Base-by-base conservation (phyloP, 345 rosid genomes). In the Sisymbrium irio region DNA sequence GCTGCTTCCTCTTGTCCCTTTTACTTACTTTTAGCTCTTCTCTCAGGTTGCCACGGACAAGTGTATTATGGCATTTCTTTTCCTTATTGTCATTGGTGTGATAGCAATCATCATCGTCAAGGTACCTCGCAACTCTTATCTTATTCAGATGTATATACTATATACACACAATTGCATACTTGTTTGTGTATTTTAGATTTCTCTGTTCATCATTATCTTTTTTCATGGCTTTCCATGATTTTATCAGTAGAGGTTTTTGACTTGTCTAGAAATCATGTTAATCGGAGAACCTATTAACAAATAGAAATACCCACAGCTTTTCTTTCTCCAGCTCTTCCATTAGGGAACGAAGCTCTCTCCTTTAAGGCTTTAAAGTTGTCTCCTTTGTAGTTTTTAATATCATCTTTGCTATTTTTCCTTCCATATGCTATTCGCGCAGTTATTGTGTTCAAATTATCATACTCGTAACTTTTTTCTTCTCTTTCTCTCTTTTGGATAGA, bases 1-100 rank as follows among this genome's bases (percentile, higher is more conserved):
- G 17, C 44, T 45, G 19, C 53, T 35, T 27, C 37, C 40, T 64
- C 67, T 17, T 46, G 30, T 49, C 55, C 39, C 54, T 35, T 74
- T 56, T 49, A 63, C 79, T 72, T 36, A 78, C 36, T 75, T 62
- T 57, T 13, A 18, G 4, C 62, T 28, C 66, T 35, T 66, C 67
- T 89, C 17, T 41, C 75, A 95, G 98, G 91, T 95, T 84, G 98
- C 98, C 60, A 95, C 99, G 58, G 99, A 95, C 81, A 88, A 70
- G 67, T 89, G 97, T 80, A 90, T 92, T 46, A 85, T 95, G 98
- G 85, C 91, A 10, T 67, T 95, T 59, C 92, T 92, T 12, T 76
- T 87, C 81, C 88, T 95, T 28, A 86, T 92, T 49, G 99, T 95
- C 40, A 28, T 82, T 73, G 99, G 99, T 19, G 90, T 95, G 32